Base-by-base conservation (phyloP, 768 basidiomycete species). In the Macrocybe gigantea region DNA sequence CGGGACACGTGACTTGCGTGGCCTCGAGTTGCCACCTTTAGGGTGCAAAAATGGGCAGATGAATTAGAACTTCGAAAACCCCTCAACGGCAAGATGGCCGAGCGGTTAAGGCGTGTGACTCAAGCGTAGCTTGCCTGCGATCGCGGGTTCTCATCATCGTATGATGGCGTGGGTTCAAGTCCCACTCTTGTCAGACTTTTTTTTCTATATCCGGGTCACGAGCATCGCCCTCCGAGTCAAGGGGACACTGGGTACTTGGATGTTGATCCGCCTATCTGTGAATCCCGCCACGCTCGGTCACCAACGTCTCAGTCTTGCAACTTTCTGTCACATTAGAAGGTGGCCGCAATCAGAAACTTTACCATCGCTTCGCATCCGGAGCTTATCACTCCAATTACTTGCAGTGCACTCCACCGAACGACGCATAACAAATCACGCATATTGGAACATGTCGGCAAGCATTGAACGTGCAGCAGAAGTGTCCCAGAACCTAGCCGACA, bases 401-500 rank as follows among this genome's bases (percentile, higher is more conserved):
- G 22, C 22, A 22, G 22, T 22, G 22, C 22, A 4, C 22, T 22
- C 22, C 22, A 22, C 22, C 22, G 22, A 22, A 22, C 22, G 22
- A 22, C 22, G 22, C 15, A 40, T 46, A 41, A 47, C 44, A 6
- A 38, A 49, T 31, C 35, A 33, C 22, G 45, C 9, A 1, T 56
- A 53, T 49, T 53, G 52, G 9, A 32, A 29, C 34, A 60, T 60
- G 59, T 56, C 59, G 33, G 56, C 70, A 0, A 50, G 69, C 1
- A 45, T 62, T n/a, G 73, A 78, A 55, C 75, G 82, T 15, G 64
- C 62, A 12, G 56, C 67, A 34, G 83, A 86, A 54, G 65, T 89
- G 36, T 60, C 61, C 4, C 70, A 77, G 49, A 73, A 75, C 12
- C 70, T 91, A 2, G 52, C 64, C 2, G 79, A 79, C 52, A 72